phyloP scores from a whole-genome alignment of 1,284 basidiomycete species.

The Rhizoctonia solani region DNA sequence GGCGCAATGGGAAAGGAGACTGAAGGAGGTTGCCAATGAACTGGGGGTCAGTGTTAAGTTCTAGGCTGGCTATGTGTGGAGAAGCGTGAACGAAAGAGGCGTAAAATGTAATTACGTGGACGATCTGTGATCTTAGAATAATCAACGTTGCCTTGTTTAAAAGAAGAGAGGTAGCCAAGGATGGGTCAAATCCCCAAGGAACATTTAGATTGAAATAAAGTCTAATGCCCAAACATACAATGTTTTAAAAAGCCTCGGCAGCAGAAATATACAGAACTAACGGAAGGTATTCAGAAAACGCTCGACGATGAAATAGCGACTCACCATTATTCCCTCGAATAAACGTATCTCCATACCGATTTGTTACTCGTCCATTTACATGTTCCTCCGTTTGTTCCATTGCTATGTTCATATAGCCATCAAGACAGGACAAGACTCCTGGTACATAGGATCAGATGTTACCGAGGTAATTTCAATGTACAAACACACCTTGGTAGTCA shows the following conservation, averaged over 20 bases:
- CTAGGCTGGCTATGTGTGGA: neutral
- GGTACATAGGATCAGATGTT: neutral
- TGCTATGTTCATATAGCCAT: constrained; percentile 99
- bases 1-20: constrained; percentile 63
- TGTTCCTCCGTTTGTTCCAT: constrained; percentile 96
- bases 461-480: neutral
- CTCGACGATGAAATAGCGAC: constrained; percentile 42
- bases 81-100: neutral
- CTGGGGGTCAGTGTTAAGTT: constrained; percentile 43
- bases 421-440: constrained; percentile 95
- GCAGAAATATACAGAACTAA: constrained; percentile 55
- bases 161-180: neutral
- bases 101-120: neutral
- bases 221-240: neutral
- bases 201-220: neutral
- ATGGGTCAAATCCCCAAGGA: neutral
- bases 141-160: neutral
- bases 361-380: constrained; percentile 84
- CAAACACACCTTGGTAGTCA: constrained; percentile 83
- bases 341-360: constrained; percentile 92
- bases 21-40: constrained; percentile 58
- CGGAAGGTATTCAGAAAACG: neutral
- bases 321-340: constrained; percentile 96
- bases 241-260: constrained; percentile 42
- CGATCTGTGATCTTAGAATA: too few species aligned